phyloP scores from a whole-genome alignment of 163 green algal genomes.

The Scenedesmus sp. region DNA sequence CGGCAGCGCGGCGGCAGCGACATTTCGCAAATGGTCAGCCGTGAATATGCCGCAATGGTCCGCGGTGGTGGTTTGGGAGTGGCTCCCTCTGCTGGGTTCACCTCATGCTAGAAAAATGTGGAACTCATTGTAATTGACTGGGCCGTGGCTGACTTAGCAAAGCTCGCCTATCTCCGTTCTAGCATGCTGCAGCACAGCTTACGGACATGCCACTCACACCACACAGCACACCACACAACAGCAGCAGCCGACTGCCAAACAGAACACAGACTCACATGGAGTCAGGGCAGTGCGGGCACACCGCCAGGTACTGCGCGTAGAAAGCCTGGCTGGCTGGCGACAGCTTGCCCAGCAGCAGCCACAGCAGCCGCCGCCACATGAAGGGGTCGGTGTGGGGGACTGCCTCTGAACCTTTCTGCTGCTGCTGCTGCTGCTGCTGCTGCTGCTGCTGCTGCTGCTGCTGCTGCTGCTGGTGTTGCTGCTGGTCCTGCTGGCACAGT shows the following conservation, averaged over 20 bases:
- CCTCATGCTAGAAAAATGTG: background rate
- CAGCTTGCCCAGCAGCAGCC: constrained; percentile 48
- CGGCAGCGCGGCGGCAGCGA: background rate
- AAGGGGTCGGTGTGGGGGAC: constrained; percentile 15
- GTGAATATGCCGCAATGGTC: too few species aligned
- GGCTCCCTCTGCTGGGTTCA: too few species aligned
- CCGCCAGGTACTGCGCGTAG: background rate
- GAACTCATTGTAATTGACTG: background rate
- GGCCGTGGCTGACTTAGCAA: too few species aligned
- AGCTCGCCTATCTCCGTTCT: too few species aligned
- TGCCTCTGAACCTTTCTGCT: background rate
- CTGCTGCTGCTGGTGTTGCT: background rate
- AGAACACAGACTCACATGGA: background rate
- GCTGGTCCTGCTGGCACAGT: background rate
- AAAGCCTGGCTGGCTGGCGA: constrained; percentile 27
- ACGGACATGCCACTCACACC: too few species aligned
- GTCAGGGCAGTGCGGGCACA: constrained; percentile 5
- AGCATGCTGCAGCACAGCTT: too few species aligned
- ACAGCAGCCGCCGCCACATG: constrained; percentile 44
- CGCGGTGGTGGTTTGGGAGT: too few species aligned
- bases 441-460: constrained; percentile 13
- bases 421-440: constrained; percentile 11
- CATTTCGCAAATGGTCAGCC: too few species aligned
- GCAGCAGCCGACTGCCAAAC: background rate
- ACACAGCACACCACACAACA: too few species aligned